Percentiles rank a stretch among this genome's conserved stretches.
Evolutionary conservation across 192 early-diverging fungal species (phyloP).

Genomic region (Chytriomyces sp.): DNA sequence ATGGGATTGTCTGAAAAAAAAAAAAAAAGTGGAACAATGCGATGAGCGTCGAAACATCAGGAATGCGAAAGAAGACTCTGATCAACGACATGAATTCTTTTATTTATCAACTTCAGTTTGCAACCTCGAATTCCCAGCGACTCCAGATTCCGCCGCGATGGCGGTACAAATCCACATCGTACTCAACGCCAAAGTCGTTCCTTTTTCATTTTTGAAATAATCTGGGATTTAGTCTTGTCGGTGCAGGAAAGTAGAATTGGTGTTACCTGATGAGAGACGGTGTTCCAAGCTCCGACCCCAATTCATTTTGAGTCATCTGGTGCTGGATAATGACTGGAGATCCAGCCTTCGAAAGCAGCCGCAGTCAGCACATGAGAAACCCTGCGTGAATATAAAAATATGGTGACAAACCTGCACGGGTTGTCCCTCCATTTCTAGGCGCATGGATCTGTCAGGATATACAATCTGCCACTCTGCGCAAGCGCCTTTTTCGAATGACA

Average conservation of each 20-base stretch:
- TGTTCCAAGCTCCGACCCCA: conserved; percentile 38
- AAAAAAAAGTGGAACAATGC: not conserved
- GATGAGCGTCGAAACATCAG: not conserved
- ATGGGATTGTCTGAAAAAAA: not conserved
- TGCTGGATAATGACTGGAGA: conserved; percentile 42
- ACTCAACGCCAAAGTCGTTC: conserved; percentile 50
- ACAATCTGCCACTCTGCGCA: conserved; percentile 46
- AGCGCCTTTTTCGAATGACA: conserved; percentile 35
- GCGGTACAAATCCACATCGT: conserved; percentile 38
- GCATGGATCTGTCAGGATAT: conserved; percentile 38
- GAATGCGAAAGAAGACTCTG: not conserved
- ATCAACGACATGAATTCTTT: not conserved
- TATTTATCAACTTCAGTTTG: conserved; percentile 2
- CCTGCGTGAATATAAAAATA: not conserved
- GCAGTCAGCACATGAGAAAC: not conserved
- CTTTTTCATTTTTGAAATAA: conserved; percentile 13
- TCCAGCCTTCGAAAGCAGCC: conserved; percentile 25
- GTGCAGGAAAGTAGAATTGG: not conserved
- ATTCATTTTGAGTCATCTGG: conserved; percentile 38
- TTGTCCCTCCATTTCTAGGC: conserved; percentile 45
- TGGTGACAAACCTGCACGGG: conserved; percentile 29
- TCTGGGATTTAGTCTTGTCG: not conserved
- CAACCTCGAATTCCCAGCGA: conserved; percentile 26
- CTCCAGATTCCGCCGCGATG: conserved; percentile 17
- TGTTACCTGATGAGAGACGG: conserved; percentile 35